Evolutionary conservation across 371 early-diverging fungal genomes (phyloP).

Genomic region (Apophysomyces elegans): DNA sequence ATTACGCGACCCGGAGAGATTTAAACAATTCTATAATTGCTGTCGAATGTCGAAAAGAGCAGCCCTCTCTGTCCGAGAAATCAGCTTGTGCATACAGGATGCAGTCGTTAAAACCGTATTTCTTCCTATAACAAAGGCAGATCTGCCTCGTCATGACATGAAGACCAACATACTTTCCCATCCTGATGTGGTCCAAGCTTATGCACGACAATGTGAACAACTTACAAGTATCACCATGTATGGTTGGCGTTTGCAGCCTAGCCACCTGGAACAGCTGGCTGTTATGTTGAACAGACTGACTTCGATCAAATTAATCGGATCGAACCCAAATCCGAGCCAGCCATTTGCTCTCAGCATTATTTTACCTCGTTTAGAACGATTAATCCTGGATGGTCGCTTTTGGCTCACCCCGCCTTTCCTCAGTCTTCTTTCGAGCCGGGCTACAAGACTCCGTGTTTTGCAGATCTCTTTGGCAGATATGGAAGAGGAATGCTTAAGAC

Average conservation of each 20-base stretch:
- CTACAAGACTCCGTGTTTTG: slow-evolving; percentile 18
- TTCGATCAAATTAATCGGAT: slow-evolving; percentile 34
- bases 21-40: slow-evolving; percentile 22
- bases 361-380: slow-evolving; percentile 20
- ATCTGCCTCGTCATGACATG: slow-evolving; percentile 20
- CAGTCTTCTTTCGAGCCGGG: not conserved
- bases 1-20: slow-evolving; percentile 26
- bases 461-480: slow-evolving; percentile 29
- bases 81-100: slow-evolving; percentile 32
- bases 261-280: slow-evolving; percentile 27
- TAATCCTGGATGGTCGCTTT: slow-evolving; percentile 37
- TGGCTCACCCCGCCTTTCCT: slow-evolving; percentile 14
- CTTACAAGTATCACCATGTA: slow-evolving; percentile 37
- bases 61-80: slow-evolving; percentile 33
- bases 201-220: slow-evolving; percentile 38
- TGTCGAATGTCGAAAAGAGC: slow-evolving; percentile 16
- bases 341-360: slow-evolving; percentile 23
- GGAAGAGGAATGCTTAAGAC: slow-evolving; percentile 12
- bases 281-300: slow-evolving; percentile 15
- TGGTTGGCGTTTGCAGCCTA: slow-evolving; percentile 36
- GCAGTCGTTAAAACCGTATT: slow-evolving; percentile 19
- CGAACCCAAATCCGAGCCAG: slow-evolving; percentile 1
- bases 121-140: slow-evolving; percentile 24
- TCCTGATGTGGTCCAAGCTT: slow-evolving; percentile 18
- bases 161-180: slow-evolving; percentile 20